Evolutionary conservation across 208 protist genomes (phyloP), one percentile per base, ranked within the genome.

Genomic region (Tritrichomonas musculus): DNA sequence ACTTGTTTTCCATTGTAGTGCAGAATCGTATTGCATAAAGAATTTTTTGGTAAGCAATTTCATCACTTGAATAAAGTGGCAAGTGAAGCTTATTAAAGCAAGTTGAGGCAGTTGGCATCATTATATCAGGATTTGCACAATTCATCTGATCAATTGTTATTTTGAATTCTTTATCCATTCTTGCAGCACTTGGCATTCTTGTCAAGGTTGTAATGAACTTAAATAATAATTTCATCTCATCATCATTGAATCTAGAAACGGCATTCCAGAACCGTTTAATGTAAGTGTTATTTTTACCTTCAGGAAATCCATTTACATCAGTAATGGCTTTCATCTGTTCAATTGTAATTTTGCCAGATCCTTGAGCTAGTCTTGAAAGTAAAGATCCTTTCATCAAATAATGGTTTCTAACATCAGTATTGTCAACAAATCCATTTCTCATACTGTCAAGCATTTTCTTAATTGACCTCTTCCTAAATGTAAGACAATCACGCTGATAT

Each of bases 171-270:
- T 69, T n/a, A 53, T 13, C 41, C 2, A 88, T 88, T 36, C 25
- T n/a, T 11, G 47, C 47, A 50, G 41, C 27, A 27, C 57, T 88
- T 57, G 77, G 77, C 27, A 88, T 17, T 88, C 77, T 88, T 88
- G 77, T 88, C 3, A 88, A 50, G n/a, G 77, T 88, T 20, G 77
- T 88, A 57, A 88, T 88, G n/a, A 88, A 88, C 27, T 88, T 88
- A 39, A 88, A 33, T 0, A 88, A 39, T 0, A 88, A 30, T 27
- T 88, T 88, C 47, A 13, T 57, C n/a, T 88, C 47, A 17, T 88
- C 77, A 9, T 88, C 27, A 30, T 88, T 88, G 5, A 88, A 50
- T 39, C 47, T 88, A 27, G 33, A 25, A 13, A 88, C 77, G 57
- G 77, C 44, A n/a, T 36, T 88, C 14, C 44, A 88, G 47, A 88